Percentiles rank a stretch among this genome's conserved stretches.
These are phyloP conservation scores for Clonostachys byssicola DNA, from an alignment of 2,329 filamentous ascomycete genomes.

Conservation along the genomic window DNA sequence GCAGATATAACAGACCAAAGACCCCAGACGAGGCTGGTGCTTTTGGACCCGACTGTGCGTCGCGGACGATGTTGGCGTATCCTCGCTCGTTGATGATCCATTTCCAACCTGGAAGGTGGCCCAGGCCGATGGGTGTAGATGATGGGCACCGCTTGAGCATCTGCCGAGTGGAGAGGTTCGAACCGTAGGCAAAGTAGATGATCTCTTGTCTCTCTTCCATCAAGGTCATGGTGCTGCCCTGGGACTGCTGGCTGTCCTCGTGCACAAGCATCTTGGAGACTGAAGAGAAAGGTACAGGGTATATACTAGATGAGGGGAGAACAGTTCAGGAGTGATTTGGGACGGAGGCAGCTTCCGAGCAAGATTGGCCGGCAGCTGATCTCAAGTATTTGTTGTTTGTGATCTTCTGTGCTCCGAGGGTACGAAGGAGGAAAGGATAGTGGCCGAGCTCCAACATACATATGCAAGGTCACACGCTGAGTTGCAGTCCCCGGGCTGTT, in stretches of 20 bases:
- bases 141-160: constrained; percentile 60
- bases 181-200: constrained; percentile 69
- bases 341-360: too few relatives aligned
- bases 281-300: too few relatives aligned
- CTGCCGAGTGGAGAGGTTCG: constrained; percentile 62
- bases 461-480: too few relatives aligned
- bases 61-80: constrained; percentile 62
- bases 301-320: too few relatives aligned
- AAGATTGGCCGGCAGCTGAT: too few relatives aligned
- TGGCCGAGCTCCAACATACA: too few relatives aligned
- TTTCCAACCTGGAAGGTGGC: constrained; percentile 47
- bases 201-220: constrained; percentile 27
- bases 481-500: too few relatives aligned
- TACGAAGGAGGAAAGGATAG: too few relatives aligned
- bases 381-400: too few relatives aligned
- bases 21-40: constrained; percentile 26
- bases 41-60: background rate
- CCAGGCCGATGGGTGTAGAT: constrained; percentile 52
- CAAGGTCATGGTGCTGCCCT: constrained; percentile 26
- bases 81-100: constrained; percentile 67
- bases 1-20: constrained; percentile 53
- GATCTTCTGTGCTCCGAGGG: too few relatives aligned
- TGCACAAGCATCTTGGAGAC: constrained; percentile 3
- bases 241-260: constrained; percentile 24
- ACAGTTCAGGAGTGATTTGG: too few relatives aligned